Percentiles rank a stretch among this genome's conserved stretches.
These are phyloP conservation scores for Lipomyces yamanashiensis DNA, from an alignment of 805 yeast genomes.

Conservation along the genomic window DNA sequence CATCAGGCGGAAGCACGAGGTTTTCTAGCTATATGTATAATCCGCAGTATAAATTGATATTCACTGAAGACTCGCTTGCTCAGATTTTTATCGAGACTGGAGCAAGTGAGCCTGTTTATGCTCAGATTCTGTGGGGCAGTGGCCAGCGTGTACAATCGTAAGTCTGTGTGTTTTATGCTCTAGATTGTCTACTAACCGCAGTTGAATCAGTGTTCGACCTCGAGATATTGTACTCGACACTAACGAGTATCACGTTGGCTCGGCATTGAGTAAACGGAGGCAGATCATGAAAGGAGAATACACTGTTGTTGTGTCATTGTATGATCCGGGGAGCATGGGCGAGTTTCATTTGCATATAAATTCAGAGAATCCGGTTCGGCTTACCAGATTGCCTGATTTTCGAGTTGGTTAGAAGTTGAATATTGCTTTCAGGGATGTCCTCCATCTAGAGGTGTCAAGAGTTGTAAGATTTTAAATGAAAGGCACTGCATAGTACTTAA, in stretches of 20 bases:
- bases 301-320: conserved; percentile 28
- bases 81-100: conserved; percentile 24
- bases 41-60: conserved; percentile 29
- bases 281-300: conserved; percentile 25
- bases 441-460: not conserved
- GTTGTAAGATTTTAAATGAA: not conserved
- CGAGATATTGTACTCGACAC: conserved; percentile 26
- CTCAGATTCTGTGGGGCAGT: conserved; percentile 28
- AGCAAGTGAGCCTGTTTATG: conserved; percentile 17
- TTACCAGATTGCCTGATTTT: conserved; percentile 24
- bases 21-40: conserved; percentile 23
- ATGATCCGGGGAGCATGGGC: conserved; percentile 27
- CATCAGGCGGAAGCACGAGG: conserved; percentile 32
- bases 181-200: not conserved
- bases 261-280: conserved; percentile 13
- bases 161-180: not conserved
- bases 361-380: conserved; percentile 1
- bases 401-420: not conserved
- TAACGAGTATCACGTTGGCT: conserved; percentile 27
- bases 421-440: not conserved
- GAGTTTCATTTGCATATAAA: conserved; percentile 20
- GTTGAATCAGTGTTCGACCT: conserved; percentile 12
- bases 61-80: conserved; percentile 8
- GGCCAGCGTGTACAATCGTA: conserved; percentile 27
- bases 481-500: not conserved